Evolutionary conservation across 495 filamentous ascomycete genomes (phyloP).

Genomic region (Lophiotrema nucula): DNA sequence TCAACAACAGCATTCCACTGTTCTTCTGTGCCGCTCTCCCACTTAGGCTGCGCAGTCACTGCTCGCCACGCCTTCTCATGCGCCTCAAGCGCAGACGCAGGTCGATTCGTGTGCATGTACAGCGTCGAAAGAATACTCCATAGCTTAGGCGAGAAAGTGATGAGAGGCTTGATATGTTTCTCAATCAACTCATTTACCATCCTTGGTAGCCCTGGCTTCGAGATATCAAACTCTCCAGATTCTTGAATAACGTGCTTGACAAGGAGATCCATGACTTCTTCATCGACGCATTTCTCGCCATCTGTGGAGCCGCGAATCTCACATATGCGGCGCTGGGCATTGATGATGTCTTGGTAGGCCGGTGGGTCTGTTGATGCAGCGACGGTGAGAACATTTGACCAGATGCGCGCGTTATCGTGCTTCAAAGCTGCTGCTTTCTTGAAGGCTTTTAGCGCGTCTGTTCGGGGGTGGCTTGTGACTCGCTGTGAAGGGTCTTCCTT

Average conservation of each 20-base stretch:
- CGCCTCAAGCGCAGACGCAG: conserved; percentile 68
- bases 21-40: conserved; percentile 43
- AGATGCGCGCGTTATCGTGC: conserved; percentile 81
- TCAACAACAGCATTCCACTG: conserved; percentile 62
- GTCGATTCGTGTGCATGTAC: conserved; percentile 66
- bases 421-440: conserved; percentile 80
- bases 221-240: conserved; percentile 27
- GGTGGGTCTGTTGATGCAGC: conserved; percentile 73
- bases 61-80: conserved; percentile 89
- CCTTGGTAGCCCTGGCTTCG: conserved; percentile 43
- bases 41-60: conserved; percentile 47
- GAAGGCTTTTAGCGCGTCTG: conserved; percentile 76
- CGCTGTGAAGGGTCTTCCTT: conserved; percentile 35
- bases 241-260: conserved; percentile 62
- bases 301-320: conserved; percentile 64
- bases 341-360: conserved; percentile 68
- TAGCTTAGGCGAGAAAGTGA: conserved; percentile 72
- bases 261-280: conserved; percentile 66
- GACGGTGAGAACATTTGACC: conserved; percentile 91
- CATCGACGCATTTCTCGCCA: conserved; percentile 77
- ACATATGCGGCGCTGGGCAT: conserved; percentile 69
- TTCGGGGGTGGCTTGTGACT: conserved; percentile 49
- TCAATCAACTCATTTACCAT: conserved; percentile 73
- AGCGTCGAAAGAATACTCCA: conserved; percentile 73
- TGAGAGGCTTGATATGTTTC: conserved; percentile 68